Evolutionary conservation across 108 stramenopile species (phyloP), one percentile per base, ranked within the genome.

Genomic region (Seminavis robusta): DNA sequence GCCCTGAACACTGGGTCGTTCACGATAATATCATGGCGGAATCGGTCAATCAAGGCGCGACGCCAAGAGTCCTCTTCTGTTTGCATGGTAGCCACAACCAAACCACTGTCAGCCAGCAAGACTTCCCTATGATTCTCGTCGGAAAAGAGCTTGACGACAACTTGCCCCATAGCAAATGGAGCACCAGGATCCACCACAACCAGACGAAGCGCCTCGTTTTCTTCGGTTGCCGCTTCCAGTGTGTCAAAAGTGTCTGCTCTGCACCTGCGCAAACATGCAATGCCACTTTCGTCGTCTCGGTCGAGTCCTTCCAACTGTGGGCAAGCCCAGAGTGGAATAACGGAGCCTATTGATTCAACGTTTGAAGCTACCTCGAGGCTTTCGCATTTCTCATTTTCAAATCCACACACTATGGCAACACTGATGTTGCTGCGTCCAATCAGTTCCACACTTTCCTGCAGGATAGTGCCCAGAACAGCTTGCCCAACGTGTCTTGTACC

Each of bases 111-210:
- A 9, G 9, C 23, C 2, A 56, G 34, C 20, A 21, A 23, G 11
- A 20, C 20, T 19, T 59, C n/a, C 15, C 34, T 10, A 17, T 8
- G 16, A 11, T 5, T 28, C 37, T 4, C 32, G 28, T 17, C 46
- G 3, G 6, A 46, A 16, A 68, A 37, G 48, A 79, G 33, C 8
- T 48, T 65, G 26, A 56, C 21, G n/a, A 68, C 36, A 20, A 79
- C 58, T 33, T 61, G 77, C 10, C 29, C 47, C 33, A 69, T 53
- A 20, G 30, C 39, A 2, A 10, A 45, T 16, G 71, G 46, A 2
- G 63, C 67, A 15, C 13, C 15, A 1, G 20, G 20, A 58, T 79
- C 77, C 13, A 79, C 15, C 10, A 73, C 47, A 1, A 79, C 23
- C 28, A 60, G 33, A 28, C 63, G 34, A 33, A 69, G 23, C 10